Conservation (phyloP, 495 filamentous ascomycete species). For the Neurospora sp. region DNA sequence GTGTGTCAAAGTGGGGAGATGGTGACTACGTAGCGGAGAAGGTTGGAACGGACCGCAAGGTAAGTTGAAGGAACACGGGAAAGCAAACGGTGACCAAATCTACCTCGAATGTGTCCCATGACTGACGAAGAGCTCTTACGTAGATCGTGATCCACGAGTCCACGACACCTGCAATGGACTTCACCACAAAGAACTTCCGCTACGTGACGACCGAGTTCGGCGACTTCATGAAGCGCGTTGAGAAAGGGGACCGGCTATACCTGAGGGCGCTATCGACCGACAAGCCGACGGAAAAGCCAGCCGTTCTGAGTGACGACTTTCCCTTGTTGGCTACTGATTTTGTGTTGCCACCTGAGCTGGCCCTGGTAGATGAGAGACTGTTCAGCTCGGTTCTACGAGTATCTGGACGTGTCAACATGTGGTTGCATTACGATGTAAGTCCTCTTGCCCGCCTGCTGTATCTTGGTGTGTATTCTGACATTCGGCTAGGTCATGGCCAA, state of each 20-base stretch:
- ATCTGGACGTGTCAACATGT: conserved; percentile 76
- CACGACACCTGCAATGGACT: conserved; percentile 58
- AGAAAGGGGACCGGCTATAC: conserved; percentile 55
- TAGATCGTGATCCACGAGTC: conserved; percentile 66
- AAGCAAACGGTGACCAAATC: not conserved
- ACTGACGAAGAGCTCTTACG: not conserved
- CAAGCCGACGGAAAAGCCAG: conserved; percentile 57
- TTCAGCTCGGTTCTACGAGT: conserved; percentile 76
- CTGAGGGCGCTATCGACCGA: conserved; percentile 62
- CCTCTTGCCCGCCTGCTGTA: not conserved
- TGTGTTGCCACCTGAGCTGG: conserved; percentile 52
- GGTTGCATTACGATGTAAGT: conserved; percentile 83
- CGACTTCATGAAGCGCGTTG: conserved; percentile 54
- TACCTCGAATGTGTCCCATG: not conserved
- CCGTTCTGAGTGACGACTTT: conserved; percentile 61
- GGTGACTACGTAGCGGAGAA: conserved; percentile 55
- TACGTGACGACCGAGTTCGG: conserved; percentile 62
- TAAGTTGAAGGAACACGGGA: conserved; percentile 21
- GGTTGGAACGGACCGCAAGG: conserved; percentile 54
- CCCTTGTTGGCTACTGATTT: conserved; percentile 61
- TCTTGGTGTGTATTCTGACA: conserved; percentile 4
- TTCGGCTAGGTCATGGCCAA: conserved; percentile 68
- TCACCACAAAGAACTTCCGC: conserved; percentile 70
- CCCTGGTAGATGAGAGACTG: conserved; percentile 45
- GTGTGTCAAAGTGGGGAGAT: conserved; percentile 52